These are phyloP conservation scores for Aureobasidium sp. DNA, from an alignment of 2,329 filamentous ascomycete species.

Conservation along the genomic window DNA sequence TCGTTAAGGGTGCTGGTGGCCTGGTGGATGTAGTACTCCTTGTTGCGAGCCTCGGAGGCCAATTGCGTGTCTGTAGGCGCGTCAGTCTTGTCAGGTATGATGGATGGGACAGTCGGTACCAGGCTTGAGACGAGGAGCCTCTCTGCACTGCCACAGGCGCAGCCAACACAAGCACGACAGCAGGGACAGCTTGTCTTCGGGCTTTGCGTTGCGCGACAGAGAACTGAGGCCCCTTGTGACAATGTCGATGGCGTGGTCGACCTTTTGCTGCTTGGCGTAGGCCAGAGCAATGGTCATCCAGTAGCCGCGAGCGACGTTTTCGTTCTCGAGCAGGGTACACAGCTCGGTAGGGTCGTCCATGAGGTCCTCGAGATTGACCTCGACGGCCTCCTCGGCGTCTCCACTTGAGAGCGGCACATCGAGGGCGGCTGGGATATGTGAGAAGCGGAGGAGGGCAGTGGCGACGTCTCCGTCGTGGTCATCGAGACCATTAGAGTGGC, in stretches of 20 bases:
- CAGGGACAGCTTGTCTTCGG: conserved; percentile 78
- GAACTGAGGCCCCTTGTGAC: conserved; percentile 67
- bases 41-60: conserved; percentile 72
- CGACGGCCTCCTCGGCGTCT: conserved; percentile 66
- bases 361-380: conserved; percentile 85
- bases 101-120: conserved; percentile 30
- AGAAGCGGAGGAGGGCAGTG: conserved; percentile 45
- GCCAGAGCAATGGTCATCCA: conserved; percentile 98
- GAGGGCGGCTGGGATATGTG: conserved; percentile 56
- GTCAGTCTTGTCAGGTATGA: background rate
- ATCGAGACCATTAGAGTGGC: conserved; percentile 47
- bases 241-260: conserved; percentile 72
- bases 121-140: conserved; percentile 61
- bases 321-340: conserved; percentile 90
- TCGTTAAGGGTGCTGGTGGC: conserved; percentile 93
- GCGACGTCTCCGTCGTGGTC: conserved; percentile 33
- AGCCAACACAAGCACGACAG: conserved; percentile 84
- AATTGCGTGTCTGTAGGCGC: conserved; percentile 34
- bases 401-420: conserved; percentile 57
- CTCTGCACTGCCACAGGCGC: conserved; percentile 80
- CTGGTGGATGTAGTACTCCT: conserved; percentile 84
- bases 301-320: conserved; percentile 80
- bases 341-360: conserved; percentile 92
- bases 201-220: conserved; percentile 53
- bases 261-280: conserved; percentile 91